Conservation (phyloP, 768 basidiomycete species). For the Russula sp. region DNA sequence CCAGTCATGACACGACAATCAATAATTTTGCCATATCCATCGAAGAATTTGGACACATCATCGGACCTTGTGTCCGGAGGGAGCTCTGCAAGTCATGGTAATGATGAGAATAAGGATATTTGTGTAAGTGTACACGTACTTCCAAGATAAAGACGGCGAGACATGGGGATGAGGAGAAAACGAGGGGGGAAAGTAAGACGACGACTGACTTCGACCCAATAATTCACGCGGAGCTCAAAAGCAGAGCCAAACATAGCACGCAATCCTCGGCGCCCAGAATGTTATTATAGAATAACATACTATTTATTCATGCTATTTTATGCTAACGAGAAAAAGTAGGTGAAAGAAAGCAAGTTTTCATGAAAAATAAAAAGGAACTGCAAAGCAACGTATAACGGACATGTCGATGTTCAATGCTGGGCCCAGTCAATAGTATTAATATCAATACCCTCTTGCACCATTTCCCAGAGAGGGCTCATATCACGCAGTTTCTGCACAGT, state of each 20-base stretch:
- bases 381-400: slow-evolving; percentile 4
- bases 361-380: neutral
- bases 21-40: slow-evolving; percentile 82
- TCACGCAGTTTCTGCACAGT: slow-evolving; percentile 89
- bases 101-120: neutral
- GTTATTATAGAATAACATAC: neutral
- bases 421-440: slow-evolving; percentile 95
- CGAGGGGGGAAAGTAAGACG: neutral
- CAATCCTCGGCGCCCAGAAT: neutral
- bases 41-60: slow-evolving; percentile 85
- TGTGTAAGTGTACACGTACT: slow-evolving; percentile 46
- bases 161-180: slow-evolving; percentile 51
- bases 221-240: slow-evolving; percentile 28
- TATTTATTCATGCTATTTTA: neutral
- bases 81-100: slow-evolving; percentile 51
- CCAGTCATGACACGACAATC: slow-evolving; percentile 96
- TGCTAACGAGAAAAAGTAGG: neutral
- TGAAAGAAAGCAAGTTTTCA: slow-evolving; percentile 1
- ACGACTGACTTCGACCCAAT: neutral
- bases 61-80: slow-evolving; percentile 79
- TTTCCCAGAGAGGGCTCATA: slow-evolving; percentile 99
- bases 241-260: slow-evolving; percentile 24
- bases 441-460: slow-evolving; percentile 99
- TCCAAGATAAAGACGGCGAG: slow-evolving; percentile 82
- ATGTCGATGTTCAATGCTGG: slow-evolving; percentile 45